These are phyloP conservation scores for Zymoseptoria crescenta DNA, from an alignment of 2,329 filamentous ascomycete species.

Conservation along the genomic window DNA sequence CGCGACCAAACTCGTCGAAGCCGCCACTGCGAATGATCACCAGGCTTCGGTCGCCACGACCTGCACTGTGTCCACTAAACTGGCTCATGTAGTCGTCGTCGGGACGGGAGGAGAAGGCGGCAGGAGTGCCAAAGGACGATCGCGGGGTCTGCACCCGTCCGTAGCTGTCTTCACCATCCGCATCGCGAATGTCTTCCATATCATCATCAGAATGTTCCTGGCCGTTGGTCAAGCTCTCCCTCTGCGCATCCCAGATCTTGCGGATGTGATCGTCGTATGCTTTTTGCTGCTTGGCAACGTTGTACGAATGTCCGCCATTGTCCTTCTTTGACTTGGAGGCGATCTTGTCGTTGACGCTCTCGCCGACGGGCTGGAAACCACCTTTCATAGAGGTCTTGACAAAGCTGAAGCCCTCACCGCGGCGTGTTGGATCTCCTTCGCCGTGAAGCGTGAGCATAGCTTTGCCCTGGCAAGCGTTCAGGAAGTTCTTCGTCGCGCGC, in stretches of 20 bases:
- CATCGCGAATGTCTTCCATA: slow-evolving; percentile 51
- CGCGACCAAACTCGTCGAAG: slow-evolving; percentile 55
- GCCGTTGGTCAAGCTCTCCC: slow-evolving; percentile 63
- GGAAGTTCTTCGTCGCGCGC: slow-evolving; percentile 94
- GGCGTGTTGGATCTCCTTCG: slow-evolving; percentile 87
- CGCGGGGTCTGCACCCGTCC: slow-evolving; percentile 52
- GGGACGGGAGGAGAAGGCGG: slow-evolving; percentile 41
- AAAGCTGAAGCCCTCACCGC: slow-evolving; percentile 91
- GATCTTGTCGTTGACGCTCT: slow-evolving; percentile 79
- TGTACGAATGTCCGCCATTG: slow-evolving; percentile 86
- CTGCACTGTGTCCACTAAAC: slow-evolving; percentile 39
- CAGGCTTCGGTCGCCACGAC: slow-evolving; percentile 53
- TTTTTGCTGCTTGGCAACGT: slow-evolving; percentile 87
- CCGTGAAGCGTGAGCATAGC: slow-evolving; percentile 95
- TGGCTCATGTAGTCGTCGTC: slow-evolving; percentile 69
- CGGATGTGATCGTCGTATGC: slow-evolving; percentile 88
- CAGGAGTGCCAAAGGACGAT: slow-evolving; percentile 57
- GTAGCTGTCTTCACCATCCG: slow-evolving; percentile 32
- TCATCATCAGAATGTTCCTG: slow-evolving; percentile 70
- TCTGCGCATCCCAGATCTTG: slow-evolving; percentile 87
- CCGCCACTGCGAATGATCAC: slow-evolving; percentile 63
- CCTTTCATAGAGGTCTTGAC: slow-evolving; percentile 99
- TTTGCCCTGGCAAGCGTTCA: slow-evolving; percentile 87
- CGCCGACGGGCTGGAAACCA: slow-evolving; percentile 82
- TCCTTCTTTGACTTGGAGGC: slow-evolving; percentile 65